Evolutionary conservation across 768 basidiomycete genomes (phyloP).

Genomic region (Hericium coralloides): DNA sequence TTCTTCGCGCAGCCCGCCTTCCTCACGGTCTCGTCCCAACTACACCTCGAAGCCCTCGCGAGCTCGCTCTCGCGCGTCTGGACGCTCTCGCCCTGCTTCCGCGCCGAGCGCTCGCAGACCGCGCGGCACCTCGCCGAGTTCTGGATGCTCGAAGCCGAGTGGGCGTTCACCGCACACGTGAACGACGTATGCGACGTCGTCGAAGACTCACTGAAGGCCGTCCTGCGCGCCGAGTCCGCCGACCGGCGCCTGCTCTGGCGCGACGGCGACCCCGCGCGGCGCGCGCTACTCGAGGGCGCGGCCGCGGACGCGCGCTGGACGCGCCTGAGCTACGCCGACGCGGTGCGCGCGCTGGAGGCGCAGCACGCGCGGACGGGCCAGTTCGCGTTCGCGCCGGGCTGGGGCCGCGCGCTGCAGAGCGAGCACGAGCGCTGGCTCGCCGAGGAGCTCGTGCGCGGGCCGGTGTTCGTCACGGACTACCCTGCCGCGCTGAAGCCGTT

Average conservation of each 20-base stretch:
- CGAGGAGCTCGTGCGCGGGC: constrained; percentile 53
- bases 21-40: constrained; percentile 91
- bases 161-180: constrained; percentile 48
- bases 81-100: constrained; percentile 89
- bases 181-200: constrained; percentile 45
- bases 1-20: constrained; percentile 75
- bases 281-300: constrained; percentile 31
- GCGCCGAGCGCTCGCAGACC: constrained; percentile 85
- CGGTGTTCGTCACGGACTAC: constrained; percentile 90
- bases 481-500: constrained; percentile 82
- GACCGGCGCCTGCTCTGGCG: constrained; percentile 32
- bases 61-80: constrained; percentile 76
- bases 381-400: constrained; percentile 52
- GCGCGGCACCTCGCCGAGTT: constrained; percentile 94
- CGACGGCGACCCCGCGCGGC: constrained; percentile 25
- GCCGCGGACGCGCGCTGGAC: constrained; percentile 40
- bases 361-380: constrained; percentile 22
- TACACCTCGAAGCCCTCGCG: constrained; percentile 87
- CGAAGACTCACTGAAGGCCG: constrained; percentile 43
- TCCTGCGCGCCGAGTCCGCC: constrained; percentile 23
- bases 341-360: constrained; percentile 46
- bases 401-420: constrained; percentile 70
- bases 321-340: constrained; percentile 73
- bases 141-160: constrained; percentile 98
- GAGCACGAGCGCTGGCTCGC: constrained; percentile 94